Evolutionary conservation across 2,329 filamentous ascomycete species (phyloP), one percentile per base, ranked within the genome.

Genomic region (Xenosphaeropsis pyriputrescens): DNA sequence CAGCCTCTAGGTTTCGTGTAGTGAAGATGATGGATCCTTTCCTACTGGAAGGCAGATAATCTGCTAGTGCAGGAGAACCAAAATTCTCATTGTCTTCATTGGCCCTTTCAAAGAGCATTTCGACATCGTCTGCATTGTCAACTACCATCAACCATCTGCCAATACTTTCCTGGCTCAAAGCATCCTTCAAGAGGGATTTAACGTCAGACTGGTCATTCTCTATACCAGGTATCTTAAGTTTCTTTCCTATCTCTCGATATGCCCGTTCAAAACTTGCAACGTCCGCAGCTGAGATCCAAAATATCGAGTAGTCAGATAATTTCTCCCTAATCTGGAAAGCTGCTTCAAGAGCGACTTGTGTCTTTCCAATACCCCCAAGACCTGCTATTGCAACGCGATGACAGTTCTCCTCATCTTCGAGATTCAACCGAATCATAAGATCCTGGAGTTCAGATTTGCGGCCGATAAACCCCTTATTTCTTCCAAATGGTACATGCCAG

Each of bases 101-200:
- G 16, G 4, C 14, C 6, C 39, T 12, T n/a, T 42, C 44, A 22
- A 53, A 48, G 1, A 59, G 36, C 1, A 62, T 39, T 2, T 52
- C 41, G 3, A 35, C 26, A 35, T 65, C 58, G 35, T 66, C 60
- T 11, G 57, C 59, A 34, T 63, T 66, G 37, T 67, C 61, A 11
- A 66, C 36, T 18, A 67, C 45, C 29, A 65, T 38, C 1, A 66
- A 46, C 63, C 60, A 65, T 0, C 39, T 41, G 1, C 51, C 49
- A 2, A 32, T 40, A 14, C 22, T 38, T 13, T 48, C 42, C 5
- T 42, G 37, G 29, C 50, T 56, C 2, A 41, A 41, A 9, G 43
- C 45, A 4, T 30, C 32, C 29, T 59, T 59, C 4, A 67, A 55
- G 2, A 62, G 49, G 9, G 29, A 17, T 31, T 55, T 61, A 2